Evolutionary conservation across 345 rosid species (phyloP).

Genomic region (Odontarrhena argentea): DNA sequence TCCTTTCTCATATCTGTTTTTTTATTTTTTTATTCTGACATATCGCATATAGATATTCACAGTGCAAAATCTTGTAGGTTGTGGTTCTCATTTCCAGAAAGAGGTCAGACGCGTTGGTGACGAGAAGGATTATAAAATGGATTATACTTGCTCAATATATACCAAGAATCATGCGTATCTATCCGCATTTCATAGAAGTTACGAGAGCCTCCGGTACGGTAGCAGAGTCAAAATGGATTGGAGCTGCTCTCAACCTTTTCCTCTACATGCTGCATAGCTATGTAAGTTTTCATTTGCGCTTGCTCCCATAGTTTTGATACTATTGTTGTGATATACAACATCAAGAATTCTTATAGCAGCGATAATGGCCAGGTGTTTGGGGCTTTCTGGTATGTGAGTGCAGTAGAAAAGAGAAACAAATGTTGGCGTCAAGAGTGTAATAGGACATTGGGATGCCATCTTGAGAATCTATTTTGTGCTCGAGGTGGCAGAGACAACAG

Average conservation of each 20-base stretch:
- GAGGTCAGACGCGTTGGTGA: background rate
- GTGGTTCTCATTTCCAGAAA: conserved; percentile 5
- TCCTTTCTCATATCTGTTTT: background rate
- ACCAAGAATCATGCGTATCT: conserved; percentile 33
- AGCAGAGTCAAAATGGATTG: conserved; percentile 31
- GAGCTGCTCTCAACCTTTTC: conserved; percentile 35
- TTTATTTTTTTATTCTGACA: background rate
- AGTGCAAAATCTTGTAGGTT: conserved; percentile 33
- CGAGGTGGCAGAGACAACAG: background rate
- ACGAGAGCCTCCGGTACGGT: conserved; percentile 27
- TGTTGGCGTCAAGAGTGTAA: conserved; percentile 36
- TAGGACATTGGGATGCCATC: background rate
- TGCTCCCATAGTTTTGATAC: background rate
- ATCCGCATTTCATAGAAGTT: conserved; percentile 27
- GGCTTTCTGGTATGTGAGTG: conserved; percentile 37
- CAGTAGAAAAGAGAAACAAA: conserved; percentile 17
- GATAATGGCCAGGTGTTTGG: conserved; percentile 35
- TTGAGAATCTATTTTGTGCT: background rate
- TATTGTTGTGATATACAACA: background rate
- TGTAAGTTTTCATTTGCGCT: conserved; percentile 17
- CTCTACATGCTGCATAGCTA: conserved; percentile 32
- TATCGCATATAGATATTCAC: background rate
- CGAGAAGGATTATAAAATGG: conserved; percentile 20
- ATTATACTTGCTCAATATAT: conserved; percentile 27
- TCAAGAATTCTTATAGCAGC: background rate